These are phyloP conservation scores for Ulmus americana DNA, from an alignment of 331 rosid genomes.

Conservation along the genomic window DNA sequence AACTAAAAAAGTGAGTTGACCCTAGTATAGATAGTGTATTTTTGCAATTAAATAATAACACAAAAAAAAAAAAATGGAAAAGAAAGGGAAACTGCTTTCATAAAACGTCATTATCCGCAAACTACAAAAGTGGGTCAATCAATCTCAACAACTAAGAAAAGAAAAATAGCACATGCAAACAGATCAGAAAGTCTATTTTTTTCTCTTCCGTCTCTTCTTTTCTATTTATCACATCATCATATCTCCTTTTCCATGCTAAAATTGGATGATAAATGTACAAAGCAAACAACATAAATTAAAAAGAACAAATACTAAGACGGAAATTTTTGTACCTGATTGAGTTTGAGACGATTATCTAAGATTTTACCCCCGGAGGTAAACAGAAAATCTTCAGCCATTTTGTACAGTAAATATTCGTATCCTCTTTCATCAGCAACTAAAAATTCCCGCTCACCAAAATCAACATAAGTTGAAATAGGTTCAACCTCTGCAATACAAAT, in stretches of 20 bases:
- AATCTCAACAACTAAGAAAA: conserved; percentile 27
- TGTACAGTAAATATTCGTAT: conserved; percentile 63
- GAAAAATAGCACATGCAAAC: conserved; percentile 25
- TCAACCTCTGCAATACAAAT: conserved; percentile 61
- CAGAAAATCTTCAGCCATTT: conserved; percentile 75
- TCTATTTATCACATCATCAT: conserved; percentile 11
- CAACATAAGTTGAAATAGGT: conserved; percentile 76
- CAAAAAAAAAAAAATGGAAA: background rate
- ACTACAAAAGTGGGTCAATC: conserved; percentile 42
- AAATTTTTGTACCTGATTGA: conserved; percentile 60
- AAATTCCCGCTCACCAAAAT: conserved; percentile 79
- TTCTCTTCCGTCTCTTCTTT: conserved; percentile 13
- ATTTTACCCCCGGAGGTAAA: conserved; percentile 69
- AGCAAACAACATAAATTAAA: conserved; percentile 6
- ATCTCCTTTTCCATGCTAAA: conserved; percentile 18
- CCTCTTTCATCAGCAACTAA: conserved; percentile 94
- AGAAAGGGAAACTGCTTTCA: conserved; percentile 26
- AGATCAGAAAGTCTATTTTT: conserved; percentile 13
- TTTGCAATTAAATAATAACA: conserved; percentile 18
- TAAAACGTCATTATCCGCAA: conserved; percentile 55
- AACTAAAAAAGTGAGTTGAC: conserved; percentile 26
- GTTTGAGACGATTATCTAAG: conserved; percentile 74
- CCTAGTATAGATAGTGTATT: background rate
- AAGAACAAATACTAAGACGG: conserved; percentile 1
- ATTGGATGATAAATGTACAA: conserved; percentile 23